Percentiles rank a stretch among this genome's conserved stretches.
Evolutionary conservation across 2,329 filamentous ascomycete species (phyloP).

Genomic region (Aspergillus fumigatiaffinis): DNA sequence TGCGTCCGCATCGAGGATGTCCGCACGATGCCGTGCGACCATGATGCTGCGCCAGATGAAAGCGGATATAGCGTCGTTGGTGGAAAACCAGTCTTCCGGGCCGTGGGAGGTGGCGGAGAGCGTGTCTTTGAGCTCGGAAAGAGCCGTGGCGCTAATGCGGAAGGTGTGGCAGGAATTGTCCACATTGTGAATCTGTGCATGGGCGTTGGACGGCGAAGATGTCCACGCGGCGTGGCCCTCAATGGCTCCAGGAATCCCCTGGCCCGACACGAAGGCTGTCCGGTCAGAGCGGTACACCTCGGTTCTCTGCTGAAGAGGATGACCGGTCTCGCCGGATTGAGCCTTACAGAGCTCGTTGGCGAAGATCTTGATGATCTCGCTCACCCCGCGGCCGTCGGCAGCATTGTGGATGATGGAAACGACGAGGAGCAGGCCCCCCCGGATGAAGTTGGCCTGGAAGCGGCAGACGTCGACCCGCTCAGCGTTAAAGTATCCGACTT

Average conservation of each 20-base stretch:
- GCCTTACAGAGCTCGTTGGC: not conserved
- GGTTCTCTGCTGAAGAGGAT: not conserved
- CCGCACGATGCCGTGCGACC: not conserved
- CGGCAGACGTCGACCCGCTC: not conserved
- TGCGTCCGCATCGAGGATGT: not conserved
- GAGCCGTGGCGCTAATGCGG: not conserved
- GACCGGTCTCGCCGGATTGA: not conserved
- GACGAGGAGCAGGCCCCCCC: not conserved
- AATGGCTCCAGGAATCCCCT: not conserved
- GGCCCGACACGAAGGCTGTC: not conserved
- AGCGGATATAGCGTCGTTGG: not conserved
- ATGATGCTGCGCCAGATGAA: not conserved
- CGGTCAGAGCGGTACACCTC: not conserved
- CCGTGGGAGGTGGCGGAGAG: not conserved
- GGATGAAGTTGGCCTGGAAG: not conserved
- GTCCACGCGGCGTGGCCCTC: not conserved
- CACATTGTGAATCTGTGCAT: not conserved
- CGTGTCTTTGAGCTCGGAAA: not conserved
- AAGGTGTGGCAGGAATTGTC: not conserved
- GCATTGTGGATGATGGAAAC: not conserved
- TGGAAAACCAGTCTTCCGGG: not conserved
- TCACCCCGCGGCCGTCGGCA: not conserved
- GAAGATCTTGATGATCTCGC: not conserved
- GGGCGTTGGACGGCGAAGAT: not conserved
- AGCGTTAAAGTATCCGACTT: not conserved